phyloP scores from a whole-genome alignment of 495 filamentous ascomycete species.

The Evernia prunastri region DNA sequence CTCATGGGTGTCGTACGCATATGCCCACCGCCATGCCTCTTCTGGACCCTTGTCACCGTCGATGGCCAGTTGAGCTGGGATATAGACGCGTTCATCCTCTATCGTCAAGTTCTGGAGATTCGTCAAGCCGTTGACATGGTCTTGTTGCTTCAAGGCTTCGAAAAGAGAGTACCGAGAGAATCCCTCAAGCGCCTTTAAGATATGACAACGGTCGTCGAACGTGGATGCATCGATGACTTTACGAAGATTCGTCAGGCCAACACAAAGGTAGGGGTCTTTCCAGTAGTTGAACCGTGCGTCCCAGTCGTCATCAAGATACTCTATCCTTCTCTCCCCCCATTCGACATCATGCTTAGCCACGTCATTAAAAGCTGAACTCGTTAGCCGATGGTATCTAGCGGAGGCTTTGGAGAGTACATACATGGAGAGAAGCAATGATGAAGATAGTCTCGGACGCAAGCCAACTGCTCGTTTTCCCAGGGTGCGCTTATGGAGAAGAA shows the following conservation, averaged over 20 bases:
- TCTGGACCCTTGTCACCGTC: slow-evolving; percentile 4
- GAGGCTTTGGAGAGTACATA: background rate
- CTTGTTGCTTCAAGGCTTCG: background rate
- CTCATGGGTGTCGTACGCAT: background rate
- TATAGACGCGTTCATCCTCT: background rate
- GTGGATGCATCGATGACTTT: background rate
- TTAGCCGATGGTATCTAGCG: background rate
- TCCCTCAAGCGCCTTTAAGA: background rate
- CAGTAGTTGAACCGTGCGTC: background rate
- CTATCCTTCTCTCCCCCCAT: background rate
- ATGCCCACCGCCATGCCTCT: slow-evolving; percentile 10
- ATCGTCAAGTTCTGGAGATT: background rate
- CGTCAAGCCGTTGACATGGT: background rate
- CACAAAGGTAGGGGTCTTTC: slow-evolving; percentile 11
- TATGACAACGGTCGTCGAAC: slow-evolving; percentile 10
- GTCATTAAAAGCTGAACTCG: slow-evolving; percentile 7
- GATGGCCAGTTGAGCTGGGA: background rate
- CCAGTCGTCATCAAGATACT: background rate
- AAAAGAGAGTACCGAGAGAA: background rate
- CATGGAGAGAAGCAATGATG: background rate
- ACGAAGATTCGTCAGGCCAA: slow-evolving; percentile 3
- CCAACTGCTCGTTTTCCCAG: slow-evolving; percentile 10
- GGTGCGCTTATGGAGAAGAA: slow-evolving; percentile 1
- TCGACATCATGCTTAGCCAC: slow-evolving; percentile 10
- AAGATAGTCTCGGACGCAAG: slow-evolving; percentile 6